Conservation (phyloP, 164 flowering plant species). For the Liquidambar formosana region DNA sequence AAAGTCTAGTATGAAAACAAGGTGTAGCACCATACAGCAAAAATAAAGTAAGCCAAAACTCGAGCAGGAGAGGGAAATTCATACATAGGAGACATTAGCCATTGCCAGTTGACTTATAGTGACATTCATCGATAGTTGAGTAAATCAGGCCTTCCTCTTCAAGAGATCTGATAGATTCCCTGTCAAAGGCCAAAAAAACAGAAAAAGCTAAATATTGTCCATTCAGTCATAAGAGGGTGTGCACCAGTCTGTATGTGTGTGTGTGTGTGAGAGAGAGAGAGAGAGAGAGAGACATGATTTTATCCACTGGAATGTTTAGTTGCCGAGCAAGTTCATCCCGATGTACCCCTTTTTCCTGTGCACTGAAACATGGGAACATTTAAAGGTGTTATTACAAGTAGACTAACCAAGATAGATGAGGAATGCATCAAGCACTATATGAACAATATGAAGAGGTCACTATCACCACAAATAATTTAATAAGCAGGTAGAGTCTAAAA, state of each 20-base stretch:
- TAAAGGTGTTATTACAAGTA: background rate
- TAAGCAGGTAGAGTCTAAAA: no score
- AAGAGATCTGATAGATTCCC: slow-evolving; percentile 52
- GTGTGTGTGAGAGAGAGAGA: slow-evolving; percentile 13
- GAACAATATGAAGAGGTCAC: no score
- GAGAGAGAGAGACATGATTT: slow-evolving; percentile 54
- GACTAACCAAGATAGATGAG: background rate
- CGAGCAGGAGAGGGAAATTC: background rate
- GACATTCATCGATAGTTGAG: slow-evolving; percentile 66
- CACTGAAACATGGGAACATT: slow-evolving; percentile 34
- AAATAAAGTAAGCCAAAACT: background rate
- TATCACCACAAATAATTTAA: no score
- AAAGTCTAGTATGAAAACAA: no score
- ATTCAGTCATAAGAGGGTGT: no score
- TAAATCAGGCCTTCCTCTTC: slow-evolving; percentile 64
- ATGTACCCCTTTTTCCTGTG: slow-evolving; percentile 55
- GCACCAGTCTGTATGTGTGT: background rate
- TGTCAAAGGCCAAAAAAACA: slow-evolving; percentile 31
- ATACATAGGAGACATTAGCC: slow-evolving; percentile 31
- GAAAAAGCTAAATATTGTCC: background rate
- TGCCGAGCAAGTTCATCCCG: slow-evolving; percentile 50
- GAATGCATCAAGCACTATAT: background rate
- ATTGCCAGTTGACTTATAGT: slow-evolving; percentile 65
- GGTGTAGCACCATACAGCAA: no score
- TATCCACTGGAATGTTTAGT: slow-evolving; percentile 59